Percentiles rank a stretch among this genome's conserved stretches.
phyloP scores from a whole-genome alignment of 2,329 filamentous ascomycete genomes.

The Fusarium sp. region DNA sequence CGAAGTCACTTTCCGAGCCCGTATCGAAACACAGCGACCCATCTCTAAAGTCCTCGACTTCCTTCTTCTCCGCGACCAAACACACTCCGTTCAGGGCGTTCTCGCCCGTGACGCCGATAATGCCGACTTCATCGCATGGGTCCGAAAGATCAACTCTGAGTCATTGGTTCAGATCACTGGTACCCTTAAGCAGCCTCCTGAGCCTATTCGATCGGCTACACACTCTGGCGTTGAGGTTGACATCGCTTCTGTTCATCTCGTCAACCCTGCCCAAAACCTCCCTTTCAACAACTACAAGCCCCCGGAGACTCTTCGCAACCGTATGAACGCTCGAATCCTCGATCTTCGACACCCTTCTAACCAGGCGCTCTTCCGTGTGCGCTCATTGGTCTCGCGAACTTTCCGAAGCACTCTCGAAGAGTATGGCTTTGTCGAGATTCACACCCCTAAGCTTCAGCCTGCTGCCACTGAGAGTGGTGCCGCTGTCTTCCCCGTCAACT shows the following conservation, averaged over 20 bases:
- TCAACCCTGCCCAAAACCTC: slow-evolving; percentile 65
- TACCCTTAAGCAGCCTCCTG: slow-evolving; percentile 79
- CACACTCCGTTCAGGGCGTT: slow-evolving; percentile 87
- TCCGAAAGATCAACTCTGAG: slow-evolving; percentile 84
- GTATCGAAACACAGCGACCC: slow-evolving; percentile 76
- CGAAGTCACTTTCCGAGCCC: slow-evolving; percentile 60
- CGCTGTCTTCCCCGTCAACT: slow-evolving; percentile 92
- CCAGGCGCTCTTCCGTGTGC: slow-evolving; percentile 89
- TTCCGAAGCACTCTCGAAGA: slow-evolving; percentile 84
- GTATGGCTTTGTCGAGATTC: slow-evolving; percentile 90
- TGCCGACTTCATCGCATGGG: slow-evolving; percentile 88
- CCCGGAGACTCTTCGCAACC: slow-evolving; percentile 76
- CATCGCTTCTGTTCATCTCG: slow-evolving; percentile 69
- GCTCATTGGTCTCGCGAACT: slow-evolving; percentile 82
- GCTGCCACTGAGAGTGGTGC: slow-evolving; percentile 92
- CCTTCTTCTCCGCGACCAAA: slow-evolving; percentile 87
- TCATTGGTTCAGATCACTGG: slow-evolving; percentile 84
- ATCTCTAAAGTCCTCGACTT: slow-evolving; percentile 89
- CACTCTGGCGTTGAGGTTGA: slow-evolving; percentile 83
- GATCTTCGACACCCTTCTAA: slow-evolving; percentile 89
- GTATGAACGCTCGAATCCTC: slow-evolving; percentile 83
- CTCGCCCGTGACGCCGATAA: slow-evolving; percentile 62
- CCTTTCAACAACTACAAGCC: slow-evolving; percentile 73
- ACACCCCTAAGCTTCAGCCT: slow-evolving; percentile 92
- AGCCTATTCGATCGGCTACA: slow-evolving; percentile 81